Conservation (phyloP, 352 stramenopile genomes). For the Phytopythium chamaehyphon region DNA sequence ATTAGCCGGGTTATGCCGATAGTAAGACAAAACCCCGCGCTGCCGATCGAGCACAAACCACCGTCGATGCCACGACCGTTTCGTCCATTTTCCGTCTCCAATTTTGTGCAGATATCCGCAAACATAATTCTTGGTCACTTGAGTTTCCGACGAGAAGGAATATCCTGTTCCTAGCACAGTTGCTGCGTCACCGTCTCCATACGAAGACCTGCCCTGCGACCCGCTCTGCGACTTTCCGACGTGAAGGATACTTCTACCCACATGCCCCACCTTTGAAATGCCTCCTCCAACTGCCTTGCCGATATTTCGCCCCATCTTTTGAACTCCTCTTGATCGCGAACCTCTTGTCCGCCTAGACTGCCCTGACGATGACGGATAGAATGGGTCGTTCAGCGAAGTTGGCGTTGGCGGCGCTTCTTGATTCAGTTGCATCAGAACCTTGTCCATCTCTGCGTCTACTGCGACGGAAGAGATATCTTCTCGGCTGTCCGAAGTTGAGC, state of each 20-base stretch:
- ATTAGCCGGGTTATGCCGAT: conserved; percentile 75
- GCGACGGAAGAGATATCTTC: conserved; percentile 28
- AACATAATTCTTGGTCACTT: conserved; percentile 77
- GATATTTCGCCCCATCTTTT: conserved; percentile 77
- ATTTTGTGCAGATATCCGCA: conserved; percentile 85
- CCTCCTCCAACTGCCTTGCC: conserved; percentile 71
- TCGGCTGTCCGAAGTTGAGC: conserved; percentile 19
- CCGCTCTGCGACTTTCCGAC: conserved; percentile 44
- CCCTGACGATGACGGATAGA: conserved; percentile 13
- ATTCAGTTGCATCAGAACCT: conserved; percentile 6
- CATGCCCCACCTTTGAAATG: conserved; percentile 76
- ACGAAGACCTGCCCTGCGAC: conserved; percentile 11
- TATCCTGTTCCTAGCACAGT: conserved; percentile 42
- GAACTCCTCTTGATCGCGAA: conserved; percentile 42
- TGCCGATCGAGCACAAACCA: conserved; percentile 85
- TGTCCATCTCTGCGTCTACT: conserved; percentile 13
- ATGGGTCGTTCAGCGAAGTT: conserved; percentile 14
- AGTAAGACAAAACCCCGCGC: conserved; percentile 73
- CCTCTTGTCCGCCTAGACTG: conserved; percentile 11
- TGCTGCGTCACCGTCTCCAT: conserved; percentile 22
- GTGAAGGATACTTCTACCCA: conserved; percentile 74
- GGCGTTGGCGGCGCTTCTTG: conserved; percentile 5
- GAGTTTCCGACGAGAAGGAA: conserved; percentile 70
- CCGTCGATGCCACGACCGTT: conserved; percentile 77
- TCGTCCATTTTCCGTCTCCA: conserved; percentile 81